Conservation (phyloP, 345 rosid genomes). For the Litchi chinensis region DNA sequence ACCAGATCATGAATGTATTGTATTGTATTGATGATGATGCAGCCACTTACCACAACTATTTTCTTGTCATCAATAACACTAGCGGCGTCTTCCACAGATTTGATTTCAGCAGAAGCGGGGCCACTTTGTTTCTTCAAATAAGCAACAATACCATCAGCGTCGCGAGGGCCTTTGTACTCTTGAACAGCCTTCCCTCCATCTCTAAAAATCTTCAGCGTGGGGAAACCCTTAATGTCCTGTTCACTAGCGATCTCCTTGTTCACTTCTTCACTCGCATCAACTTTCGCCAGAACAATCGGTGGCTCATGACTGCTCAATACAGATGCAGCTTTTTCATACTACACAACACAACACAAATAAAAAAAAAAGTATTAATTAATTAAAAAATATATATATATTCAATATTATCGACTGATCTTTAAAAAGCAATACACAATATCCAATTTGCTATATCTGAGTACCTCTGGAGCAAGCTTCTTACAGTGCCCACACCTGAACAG, state of each 20-base stretch:
- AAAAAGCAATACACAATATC: background rate
- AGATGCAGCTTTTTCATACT: constrained; percentile 98
- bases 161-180: constrained; percentile 96
- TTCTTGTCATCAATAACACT: constrained; percentile 62
- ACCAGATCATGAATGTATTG: background rate
- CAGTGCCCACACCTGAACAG: constrained; percentile 93
- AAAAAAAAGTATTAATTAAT: too few species aligned
- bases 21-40: background rate
- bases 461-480: constrained; percentile 94
- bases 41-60: constrained; percentile 65
- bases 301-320: constrained; percentile 66
- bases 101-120: constrained; percentile 83
- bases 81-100: constrained; percentile 62
- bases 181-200: constrained; percentile 77
- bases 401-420: background rate
- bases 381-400: too few species aligned
- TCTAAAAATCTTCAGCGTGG: constrained; percentile 83
- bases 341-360: constrained; percentile 13
- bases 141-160: constrained; percentile 81
- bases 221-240: constrained; percentile 80
- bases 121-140: constrained; percentile 91
- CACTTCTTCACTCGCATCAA: constrained; percentile 78
- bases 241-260: constrained; percentile 64
- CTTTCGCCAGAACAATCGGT: constrained; percentile 73
- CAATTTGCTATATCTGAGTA: constrained; percentile 20